These are phyloP conservation scores for Zostera marina DNA, from an alignment of 116 monocot species.

Conservation along the genomic window DNA sequence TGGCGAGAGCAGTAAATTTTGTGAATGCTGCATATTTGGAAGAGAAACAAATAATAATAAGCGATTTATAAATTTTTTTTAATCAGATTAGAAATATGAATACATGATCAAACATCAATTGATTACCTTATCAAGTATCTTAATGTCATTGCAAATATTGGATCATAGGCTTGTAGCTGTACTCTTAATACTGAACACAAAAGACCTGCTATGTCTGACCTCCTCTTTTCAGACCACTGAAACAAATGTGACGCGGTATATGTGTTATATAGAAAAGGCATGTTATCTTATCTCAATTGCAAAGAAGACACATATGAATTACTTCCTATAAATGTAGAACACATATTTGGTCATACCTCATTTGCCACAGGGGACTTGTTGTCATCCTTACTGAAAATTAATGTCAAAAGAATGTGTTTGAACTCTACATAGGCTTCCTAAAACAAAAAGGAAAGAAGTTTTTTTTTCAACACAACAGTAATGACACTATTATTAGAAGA, in stretches of 20 bases:
- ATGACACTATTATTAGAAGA: no score
- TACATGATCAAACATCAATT: neutral
- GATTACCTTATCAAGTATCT: constrained; percentile 89
- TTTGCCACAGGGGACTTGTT: constrained; percentile 60
- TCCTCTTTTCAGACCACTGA: constrained; percentile 87
- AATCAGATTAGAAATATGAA: neutral
- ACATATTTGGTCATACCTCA: constrained; percentile 36
- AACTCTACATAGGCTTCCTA: constrained; percentile 99
- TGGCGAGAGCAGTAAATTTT: constrained; percentile 67
- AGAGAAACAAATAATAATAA: neutral
- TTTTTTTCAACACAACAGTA: no score
- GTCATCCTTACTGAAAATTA: constrained; percentile 80
- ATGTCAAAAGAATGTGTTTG: constrained; percentile 79
- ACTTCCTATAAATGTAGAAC: no score
- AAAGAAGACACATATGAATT: neutral
- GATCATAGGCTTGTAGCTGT: constrained; percentile 81
- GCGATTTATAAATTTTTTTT: neutral
- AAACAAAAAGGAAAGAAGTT: constrained; percentile 5
- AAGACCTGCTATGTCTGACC: constrained; percentile 78
- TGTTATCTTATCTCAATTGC: neutral
- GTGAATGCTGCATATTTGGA: constrained; percentile 56
- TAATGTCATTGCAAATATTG: constrained; percentile 70
- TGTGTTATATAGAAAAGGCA: neutral
- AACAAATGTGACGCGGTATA: constrained; percentile 3
- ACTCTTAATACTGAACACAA: constrained; percentile 66